A percentile compares a stretch with the other conserved stretches of the same genome.
phyloP scores from a whole-genome alignment of 192 early-diverging fungal species.

The Coemansia sp. region DNA sequence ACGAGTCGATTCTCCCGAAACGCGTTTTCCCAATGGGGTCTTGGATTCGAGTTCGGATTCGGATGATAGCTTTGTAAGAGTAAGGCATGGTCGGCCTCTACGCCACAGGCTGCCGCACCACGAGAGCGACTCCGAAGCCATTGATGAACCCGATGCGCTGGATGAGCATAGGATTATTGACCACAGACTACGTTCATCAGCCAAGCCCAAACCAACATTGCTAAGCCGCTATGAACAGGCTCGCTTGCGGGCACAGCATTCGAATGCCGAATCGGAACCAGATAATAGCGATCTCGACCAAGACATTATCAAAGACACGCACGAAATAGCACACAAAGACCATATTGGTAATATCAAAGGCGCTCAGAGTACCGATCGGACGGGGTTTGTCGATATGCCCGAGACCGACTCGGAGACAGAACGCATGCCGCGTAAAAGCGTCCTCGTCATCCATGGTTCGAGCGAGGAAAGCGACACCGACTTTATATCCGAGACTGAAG shows the following conservation, averaged over 20 bases:
- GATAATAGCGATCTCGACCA: conserved; percentile 9
- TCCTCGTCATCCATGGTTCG: conserved; percentile 39
- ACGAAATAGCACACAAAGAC: not conserved
- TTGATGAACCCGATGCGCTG: conserved; percentile 24
- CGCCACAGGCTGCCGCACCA: not conserved
- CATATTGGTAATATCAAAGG: not conserved
- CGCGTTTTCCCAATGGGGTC: not conserved
- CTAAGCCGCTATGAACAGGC: conserved; percentile 35
- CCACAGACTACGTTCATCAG: conserved; percentile 27
- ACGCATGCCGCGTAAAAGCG: not conserved
- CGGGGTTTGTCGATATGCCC: conserved; percentile 16
- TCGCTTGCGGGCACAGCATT: conserved; percentile 11
- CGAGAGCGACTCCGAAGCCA: conserved; percentile 34
- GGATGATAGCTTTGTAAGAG: not conserved
- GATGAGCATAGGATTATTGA: conserved; percentile 20
- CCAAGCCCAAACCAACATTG: not conserved
- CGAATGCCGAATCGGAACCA: conserved; percentile 18
- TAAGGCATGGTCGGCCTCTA: not conserved
- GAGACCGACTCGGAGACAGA: conserved; percentile 42
- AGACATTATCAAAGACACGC: not conserved
- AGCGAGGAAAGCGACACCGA: conserved; percentile 38
- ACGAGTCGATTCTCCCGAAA: not conserved
- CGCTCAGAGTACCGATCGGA: not conserved
- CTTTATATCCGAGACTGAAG: conserved; percentile 39
- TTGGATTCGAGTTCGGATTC: not conserved